Conservation (phyloP, 2,329 filamentous ascomycete genomes). For the Chrysosporium keratinophilum region DNA sequence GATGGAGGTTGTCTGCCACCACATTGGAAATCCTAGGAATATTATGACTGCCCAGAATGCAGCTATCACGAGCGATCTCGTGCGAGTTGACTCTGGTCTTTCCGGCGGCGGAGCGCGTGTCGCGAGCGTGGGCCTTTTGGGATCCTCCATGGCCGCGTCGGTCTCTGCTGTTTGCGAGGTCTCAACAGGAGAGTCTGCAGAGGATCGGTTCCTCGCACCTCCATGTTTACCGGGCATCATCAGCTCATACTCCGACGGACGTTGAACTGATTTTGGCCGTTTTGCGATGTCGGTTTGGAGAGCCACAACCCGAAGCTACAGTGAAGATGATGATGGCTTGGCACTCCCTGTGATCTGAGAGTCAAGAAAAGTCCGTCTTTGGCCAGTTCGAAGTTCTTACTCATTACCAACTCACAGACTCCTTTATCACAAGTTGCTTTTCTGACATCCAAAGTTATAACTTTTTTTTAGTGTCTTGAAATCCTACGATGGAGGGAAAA, state of each 20-base stretch:
- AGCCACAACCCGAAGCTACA: neutral
- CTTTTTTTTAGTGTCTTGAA: too few species aligned
- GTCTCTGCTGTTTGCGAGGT: neutral
- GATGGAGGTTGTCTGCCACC: conserved; percentile 91
- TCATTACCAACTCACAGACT: too few species aligned
- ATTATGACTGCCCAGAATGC: conserved; percentile 88
- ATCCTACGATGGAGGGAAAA: too few species aligned
- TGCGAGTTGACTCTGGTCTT: conserved; percentile 55
- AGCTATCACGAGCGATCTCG: conserved; percentile 63
- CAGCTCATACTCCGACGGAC: conserved; percentile 11
- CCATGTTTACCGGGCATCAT: conserved; percentile 14
- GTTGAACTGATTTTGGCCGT: neutral
- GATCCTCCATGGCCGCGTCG: neutral
- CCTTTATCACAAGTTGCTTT: too few species aligned
- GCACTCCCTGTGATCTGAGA: neutral
- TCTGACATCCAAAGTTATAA: too few species aligned
- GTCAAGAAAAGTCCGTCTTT: too few species aligned
- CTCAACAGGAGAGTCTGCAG: conserved; percentile 1
- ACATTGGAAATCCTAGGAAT: conserved; percentile 77
- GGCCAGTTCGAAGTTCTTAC: too few species aligned
- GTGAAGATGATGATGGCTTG: neutral
- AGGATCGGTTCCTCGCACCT: conserved; percentile 6
- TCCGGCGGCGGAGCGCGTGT: conserved; percentile 59
- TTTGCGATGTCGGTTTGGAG: neutral
- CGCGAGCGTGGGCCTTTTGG: conserved; percentile 1